A percentile compares a stretch with the other conserved stretches of the same genome.
Conservation (phyloP, 2,329 filamentous ascomycete genomes). For the Triangularia verruculosa region DNA sequence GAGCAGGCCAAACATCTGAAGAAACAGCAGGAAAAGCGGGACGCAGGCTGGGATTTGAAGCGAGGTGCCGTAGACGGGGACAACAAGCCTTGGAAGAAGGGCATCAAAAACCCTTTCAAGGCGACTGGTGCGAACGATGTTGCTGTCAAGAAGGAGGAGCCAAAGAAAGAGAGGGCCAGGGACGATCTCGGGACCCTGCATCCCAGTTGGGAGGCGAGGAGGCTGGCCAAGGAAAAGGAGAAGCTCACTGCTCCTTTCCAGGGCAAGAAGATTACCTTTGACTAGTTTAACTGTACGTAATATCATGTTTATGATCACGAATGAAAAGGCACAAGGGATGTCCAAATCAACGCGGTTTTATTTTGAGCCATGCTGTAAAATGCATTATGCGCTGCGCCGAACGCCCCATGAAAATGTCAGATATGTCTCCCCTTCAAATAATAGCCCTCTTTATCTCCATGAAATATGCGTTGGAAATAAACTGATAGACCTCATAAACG, state of each 20-base stretch:
- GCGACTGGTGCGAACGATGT: slow-evolving; percentile 16
- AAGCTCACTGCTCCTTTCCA: slow-evolving; percentile 49
- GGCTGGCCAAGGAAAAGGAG: slow-evolving; percentile 57
- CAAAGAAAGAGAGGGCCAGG: slow-evolving; percentile 18
- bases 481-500: no score
- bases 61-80: slow-evolving; percentile 51
- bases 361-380: background rate
- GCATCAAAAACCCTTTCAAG: slow-evolving; percentile 33
- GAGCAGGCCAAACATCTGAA: slow-evolving; percentile 63
- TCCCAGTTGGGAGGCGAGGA: slow-evolving; percentile 63
- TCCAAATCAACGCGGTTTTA: background rate
- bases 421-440: no score
- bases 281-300: slow-evolving; percentile 35
- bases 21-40: slow-evolving; percentile 32
- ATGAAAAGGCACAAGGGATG: background rate
- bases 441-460: no score
- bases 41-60: slow-evolving; percentile 57
- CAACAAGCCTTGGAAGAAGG: slow-evolving; percentile 48
- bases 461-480: no score
- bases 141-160: slow-evolving; percentile 6
- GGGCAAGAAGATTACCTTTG: slow-evolving; percentile 59
- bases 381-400: background rate
- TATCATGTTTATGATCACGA: background rate
- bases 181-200: slow-evolving; percentile 50
- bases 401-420: background rate